These are phyloP conservation scores for Podospora didyma DNA, from an alignment of 495 filamentous ascomycete species.

Conservation along the genomic window DNA sequence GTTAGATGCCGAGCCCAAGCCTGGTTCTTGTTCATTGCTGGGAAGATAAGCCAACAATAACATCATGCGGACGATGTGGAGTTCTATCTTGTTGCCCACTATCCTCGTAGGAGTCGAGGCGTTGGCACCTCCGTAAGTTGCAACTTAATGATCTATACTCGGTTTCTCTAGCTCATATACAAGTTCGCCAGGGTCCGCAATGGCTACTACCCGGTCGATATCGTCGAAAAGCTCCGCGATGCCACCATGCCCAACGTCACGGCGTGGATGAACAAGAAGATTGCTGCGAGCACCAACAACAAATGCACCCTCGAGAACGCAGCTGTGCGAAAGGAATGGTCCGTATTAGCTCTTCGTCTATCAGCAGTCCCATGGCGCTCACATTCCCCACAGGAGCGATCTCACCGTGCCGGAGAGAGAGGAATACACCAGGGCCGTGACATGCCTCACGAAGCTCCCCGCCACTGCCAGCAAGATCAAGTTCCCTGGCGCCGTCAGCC, in stretches of 20 bases:
- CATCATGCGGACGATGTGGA: too few species aligned
- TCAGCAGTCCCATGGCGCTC: background rate
- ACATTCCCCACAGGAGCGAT: slow-evolving; percentile 35
- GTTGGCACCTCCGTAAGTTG: too few species aligned
- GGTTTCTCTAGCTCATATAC: too few species aligned
- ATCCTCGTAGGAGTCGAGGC: too few species aligned
- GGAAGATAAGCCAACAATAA: too few species aligned
- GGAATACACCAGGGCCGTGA: slow-evolving; percentile 46
- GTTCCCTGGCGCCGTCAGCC: slow-evolving; percentile 46
- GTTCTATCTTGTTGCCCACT: too few species aligned
- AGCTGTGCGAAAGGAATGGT: slow-evolving; percentile 49
- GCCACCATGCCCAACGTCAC: slow-evolving; percentile 34
- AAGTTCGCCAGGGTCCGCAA: slow-evolving; percentile 24
- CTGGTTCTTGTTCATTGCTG: too few species aligned
- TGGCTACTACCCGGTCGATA: slow-evolving; percentile 31
- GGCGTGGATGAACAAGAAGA: slow-evolving; percentile 29
- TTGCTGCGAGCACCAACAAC: slow-evolving; percentile 35
- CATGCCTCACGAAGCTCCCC: slow-evolving; percentile 44
- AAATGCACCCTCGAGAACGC: slow-evolving; percentile 45
- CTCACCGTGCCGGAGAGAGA: slow-evolving; percentile 44
- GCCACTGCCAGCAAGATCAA: slow-evolving; percentile 33
- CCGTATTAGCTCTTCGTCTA: background rate
- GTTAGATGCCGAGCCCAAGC: too few species aligned
- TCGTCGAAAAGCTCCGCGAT: slow-evolving; percentile 35
- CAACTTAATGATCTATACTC: too few species aligned